Conservation (phyloP, 805 yeast genomes). For the Candida sithepensis region DNA sequence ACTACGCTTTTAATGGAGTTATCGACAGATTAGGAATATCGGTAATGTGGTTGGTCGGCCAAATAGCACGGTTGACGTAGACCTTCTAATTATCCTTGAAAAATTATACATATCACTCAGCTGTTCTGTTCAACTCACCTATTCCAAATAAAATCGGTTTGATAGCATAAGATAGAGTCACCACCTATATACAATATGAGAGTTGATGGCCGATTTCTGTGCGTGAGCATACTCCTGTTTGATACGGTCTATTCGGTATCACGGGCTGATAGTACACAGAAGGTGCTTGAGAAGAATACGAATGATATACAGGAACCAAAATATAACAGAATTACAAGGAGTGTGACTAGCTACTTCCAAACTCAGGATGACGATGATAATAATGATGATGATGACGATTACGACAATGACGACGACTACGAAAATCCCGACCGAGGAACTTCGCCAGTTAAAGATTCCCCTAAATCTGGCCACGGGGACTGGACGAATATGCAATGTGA, state of each 20-base stretch:
- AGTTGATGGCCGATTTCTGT: not conserved
- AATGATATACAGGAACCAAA: not conserved
- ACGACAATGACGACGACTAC: not conserved
- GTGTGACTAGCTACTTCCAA: too few relatives aligned
- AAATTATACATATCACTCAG: too few relatives aligned
- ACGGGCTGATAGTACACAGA: not conserved
- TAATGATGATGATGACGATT: not conserved
- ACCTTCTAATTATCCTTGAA: too few relatives aligned
- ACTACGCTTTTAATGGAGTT: slow-evolving; percentile 3
- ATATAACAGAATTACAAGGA: not conserved
- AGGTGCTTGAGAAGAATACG: not conserved
- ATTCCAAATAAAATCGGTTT: too few relatives aligned
- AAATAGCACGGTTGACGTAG: too few relatives aligned
- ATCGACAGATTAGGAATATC: not conserved
- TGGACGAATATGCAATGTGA: slow-evolving; percentile 16
- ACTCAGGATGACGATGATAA: not conserved
- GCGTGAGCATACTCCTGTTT: not conserved
- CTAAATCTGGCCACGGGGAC: not conserved
- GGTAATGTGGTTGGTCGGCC: not conserved
- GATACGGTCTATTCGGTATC: not conserved
- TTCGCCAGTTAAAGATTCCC: not conserved
- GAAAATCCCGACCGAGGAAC: not conserved
- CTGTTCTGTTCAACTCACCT: too few relatives aligned
- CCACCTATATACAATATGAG: not conserved
- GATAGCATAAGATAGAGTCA: not conserved